phyloP scores from a whole-genome alignment of 371 early-diverging fungal species.

The Mucor sp. region DNA sequence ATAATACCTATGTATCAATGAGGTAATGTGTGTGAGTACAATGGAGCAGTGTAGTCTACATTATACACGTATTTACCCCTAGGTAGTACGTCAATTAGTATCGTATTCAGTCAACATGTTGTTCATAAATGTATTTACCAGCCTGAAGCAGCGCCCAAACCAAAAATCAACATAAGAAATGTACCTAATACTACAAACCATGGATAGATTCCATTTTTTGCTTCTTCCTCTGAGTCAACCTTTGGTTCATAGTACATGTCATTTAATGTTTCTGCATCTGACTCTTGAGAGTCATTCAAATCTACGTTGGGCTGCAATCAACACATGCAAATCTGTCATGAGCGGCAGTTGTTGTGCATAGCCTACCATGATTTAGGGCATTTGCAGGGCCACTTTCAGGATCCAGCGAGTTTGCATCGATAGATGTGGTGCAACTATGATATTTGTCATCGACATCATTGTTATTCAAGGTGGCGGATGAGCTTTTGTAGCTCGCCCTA shows the following conservation, averaged over 20 bases:
- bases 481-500: neutral
- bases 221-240: neutral
- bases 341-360: neutral
- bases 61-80: constrained; percentile 5
- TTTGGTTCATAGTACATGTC: neutral
- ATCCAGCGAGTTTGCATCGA: neutral
- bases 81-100: neutral
- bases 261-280: neutral
- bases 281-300: neutral
- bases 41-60: neutral
- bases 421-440: neutral
- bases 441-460: neutral
- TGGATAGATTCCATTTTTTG: constrained; percentile 31
- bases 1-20: constrained; percentile 14
- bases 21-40: neutral
- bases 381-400: neutral
- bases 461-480: neutral
- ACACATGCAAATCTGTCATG: neutral
- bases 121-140: constrained; percentile 28
- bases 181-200: constrained; percentile 61
- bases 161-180: constrained; percentile 56
- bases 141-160: constrained; percentile 46
- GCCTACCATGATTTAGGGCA: neutral
- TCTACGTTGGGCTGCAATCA: neutral
- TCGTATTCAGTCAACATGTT: neutral